phyloP scores from a whole-genome alignment of 2,329 filamentous ascomycete species.

The Teratosphaeria pseudoeucalypti region DNA sequence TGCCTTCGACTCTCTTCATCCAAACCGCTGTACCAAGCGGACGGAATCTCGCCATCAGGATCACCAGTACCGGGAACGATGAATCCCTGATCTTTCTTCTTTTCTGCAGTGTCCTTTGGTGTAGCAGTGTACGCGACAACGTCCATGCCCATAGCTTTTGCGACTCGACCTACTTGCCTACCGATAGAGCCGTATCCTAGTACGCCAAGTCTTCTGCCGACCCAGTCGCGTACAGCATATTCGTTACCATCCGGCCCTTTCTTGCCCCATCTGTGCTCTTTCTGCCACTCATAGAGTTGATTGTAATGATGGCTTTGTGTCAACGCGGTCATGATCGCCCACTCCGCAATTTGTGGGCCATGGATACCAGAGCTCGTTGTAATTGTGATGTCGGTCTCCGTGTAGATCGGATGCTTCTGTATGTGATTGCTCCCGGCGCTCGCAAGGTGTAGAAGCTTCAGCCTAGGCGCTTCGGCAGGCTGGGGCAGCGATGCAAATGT shows the following conservation, averaged over 20 bases:
- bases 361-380: constrained; percentile 48
- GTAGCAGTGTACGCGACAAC: constrained; percentile 67
- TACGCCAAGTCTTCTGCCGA: constrained; percentile 49
- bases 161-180: constrained; percentile 38
- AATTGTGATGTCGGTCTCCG: constrained; percentile 41
- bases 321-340: constrained; percentile 53
- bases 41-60: constrained; percentile 44
- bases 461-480: constrained; percentile 27
- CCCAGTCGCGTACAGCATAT: constrained; percentile 40
- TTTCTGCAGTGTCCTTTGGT: constrained; percentile 56
- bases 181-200: constrained; percentile 55
- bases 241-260: constrained; percentile 19
- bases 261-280: constrained; percentile 43
- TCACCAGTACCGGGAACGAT: constrained; percentile 58
- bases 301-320: constrained; percentile 47
- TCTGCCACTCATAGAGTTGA: constrained; percentile 47
- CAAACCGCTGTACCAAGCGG: constrained; percentile 47
- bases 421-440: constrained; percentile 49
- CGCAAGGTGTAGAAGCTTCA: constrained; percentile 45
- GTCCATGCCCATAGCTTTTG: constrained; percentile 48
- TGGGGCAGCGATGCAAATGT: constrained; percentile 39
- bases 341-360: constrained; percentile 56
- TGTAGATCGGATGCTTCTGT: constrained; percentile 43
- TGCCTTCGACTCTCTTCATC: constrained; percentile 41
- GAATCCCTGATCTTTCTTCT: constrained; percentile 53